phyloP scores from a whole-genome alignment of 23 red algal genomes.

The Gracilaria gracilis region DNA sequence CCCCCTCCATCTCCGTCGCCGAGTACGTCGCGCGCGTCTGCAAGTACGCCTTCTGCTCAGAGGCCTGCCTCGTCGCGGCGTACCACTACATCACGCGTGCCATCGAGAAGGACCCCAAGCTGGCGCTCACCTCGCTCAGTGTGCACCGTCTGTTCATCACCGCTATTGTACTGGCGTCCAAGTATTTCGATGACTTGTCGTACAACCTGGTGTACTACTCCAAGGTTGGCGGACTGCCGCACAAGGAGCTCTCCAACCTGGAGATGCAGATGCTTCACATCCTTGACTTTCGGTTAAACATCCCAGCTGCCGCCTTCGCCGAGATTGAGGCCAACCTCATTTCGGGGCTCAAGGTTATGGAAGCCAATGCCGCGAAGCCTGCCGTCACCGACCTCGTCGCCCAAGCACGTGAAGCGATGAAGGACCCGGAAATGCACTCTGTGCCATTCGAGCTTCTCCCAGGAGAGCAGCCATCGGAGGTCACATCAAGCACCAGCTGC shows the following conservation, averaged over 20 bases:
- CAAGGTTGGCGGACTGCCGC: constrained; percentile 83
- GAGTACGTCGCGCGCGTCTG: constrained; percentile 86
- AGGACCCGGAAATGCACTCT: background rate
- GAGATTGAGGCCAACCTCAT: constrained; percentile 63
- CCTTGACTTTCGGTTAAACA: constrained; percentile 78
- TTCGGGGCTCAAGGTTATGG: background rate
- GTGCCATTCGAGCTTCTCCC: background rate
- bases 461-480: background rate
- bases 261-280: constrained; percentile 85
- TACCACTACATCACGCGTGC: constrained; percentile 75
- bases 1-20: constrained; percentile 78
- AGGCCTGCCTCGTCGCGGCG: constrained; percentile 85
- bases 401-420: background rate
- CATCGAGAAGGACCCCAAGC: constrained; percentile 39
- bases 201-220: constrained; percentile 94
- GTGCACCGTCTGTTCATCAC: constrained; percentile 93
- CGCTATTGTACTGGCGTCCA: constrained; percentile 82
- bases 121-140: constrained; percentile 72
- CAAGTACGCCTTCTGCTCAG: constrained; percentile 91
- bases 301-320: constrained; percentile 67
- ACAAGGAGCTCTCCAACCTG: constrained; percentile 79
- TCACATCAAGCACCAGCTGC: background rate
- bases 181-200: constrained; percentile 92
- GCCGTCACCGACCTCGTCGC: constrained; percentile 2
- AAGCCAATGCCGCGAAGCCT: background rate